Conservation (phyloP, 495 filamentous ascomycete species). For the Penicillium salamii region DNA sequence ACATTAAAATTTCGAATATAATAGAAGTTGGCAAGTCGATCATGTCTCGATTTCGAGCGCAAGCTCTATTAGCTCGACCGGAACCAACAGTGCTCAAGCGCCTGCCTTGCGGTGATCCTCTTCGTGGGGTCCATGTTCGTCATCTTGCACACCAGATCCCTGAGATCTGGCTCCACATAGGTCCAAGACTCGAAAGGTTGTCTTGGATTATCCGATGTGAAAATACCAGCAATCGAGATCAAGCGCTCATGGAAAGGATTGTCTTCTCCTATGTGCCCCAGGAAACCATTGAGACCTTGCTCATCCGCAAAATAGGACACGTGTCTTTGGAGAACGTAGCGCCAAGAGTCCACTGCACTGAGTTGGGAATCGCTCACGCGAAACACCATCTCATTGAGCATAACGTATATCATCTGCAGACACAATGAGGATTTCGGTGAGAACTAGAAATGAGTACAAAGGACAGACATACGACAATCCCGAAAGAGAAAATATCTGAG, state of each 20-base stretch:
- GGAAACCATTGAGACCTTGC: background rate
- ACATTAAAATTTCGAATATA: too few relatives aligned
- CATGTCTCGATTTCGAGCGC: too few relatives aligned
- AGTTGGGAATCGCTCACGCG: too few relatives aligned
- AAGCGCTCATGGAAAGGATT: background rate
- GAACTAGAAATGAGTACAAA: too few relatives aligned
- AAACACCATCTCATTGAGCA: too few relatives aligned
- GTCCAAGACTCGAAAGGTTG: background rate
- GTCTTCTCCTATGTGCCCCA: background rate
- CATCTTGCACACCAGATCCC: background rate
- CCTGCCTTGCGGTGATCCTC: background rate
- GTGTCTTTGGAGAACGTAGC: background rate
- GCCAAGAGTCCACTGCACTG: too few relatives aligned
- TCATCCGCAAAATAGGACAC: background rate
- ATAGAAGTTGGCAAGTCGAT: too few relatives aligned
- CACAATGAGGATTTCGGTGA: too few relatives aligned
- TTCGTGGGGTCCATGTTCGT: background rate
- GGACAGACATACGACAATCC: too few relatives aligned
- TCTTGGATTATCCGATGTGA: background rate
- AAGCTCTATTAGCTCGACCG: background rate
- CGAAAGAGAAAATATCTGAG: too few relatives aligned
- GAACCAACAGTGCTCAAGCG: background rate
- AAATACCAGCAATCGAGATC: background rate
- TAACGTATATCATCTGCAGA: too few relatives aligned
- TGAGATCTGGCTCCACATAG: background rate